These are phyloP conservation scores for Rhynchosporium graminicola DNA, from an alignment of 2,329 filamentous ascomycete species.

Conservation along the genomic window DNA sequence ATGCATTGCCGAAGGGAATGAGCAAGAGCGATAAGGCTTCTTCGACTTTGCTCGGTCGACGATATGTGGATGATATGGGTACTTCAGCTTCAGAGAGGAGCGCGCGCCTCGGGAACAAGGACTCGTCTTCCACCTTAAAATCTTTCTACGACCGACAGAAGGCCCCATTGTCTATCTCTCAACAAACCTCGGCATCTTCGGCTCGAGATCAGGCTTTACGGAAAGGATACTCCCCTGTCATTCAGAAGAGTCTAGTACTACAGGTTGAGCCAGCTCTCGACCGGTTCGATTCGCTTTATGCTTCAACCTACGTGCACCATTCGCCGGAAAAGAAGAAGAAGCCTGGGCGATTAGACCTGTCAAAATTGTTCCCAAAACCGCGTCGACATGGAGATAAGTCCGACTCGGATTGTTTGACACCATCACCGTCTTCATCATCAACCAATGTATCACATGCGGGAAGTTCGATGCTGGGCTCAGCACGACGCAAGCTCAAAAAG, in stretches of 20 bases:
- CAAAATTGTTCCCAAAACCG: conserved; percentile 37
- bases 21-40: conserved; percentile 45
- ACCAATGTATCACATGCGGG: conserved; percentile 23
- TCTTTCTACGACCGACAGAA: conserved; percentile 50
- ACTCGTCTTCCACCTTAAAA: conserved; percentile 48
- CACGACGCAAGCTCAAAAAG: conserved; percentile 32
- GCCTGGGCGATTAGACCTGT: conserved; percentile 35
- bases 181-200: conserved; percentile 48
- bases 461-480: conserved; percentile 13
- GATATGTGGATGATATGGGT: conserved; percentile 42
- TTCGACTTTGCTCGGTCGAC: conserved; percentile 47
- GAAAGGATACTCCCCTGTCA: conserved; percentile 41
- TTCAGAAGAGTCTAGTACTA: conserved; percentile 34
- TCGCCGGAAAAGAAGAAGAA: conserved; percentile 35
- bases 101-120: conserved; percentile 39
- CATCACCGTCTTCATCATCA: conserved; percentile 28
- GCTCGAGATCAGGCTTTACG: conserved; percentile 43
- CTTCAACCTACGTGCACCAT: conserved; percentile 14
- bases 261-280: conserved; percentile 31
- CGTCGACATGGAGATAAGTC: conserved; percentile 27
- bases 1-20: conserved; percentile 29
- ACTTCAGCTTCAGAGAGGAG: conserved; percentile 42
- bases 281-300: conserved; percentile 31
- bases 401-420: conserved; percentile 19
- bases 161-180: conserved; percentile 44